These are phyloP conservation scores for Cyberlindnera suaveolens DNA, from an alignment of 805 yeast species.

Conservation along the genomic window DNA sequence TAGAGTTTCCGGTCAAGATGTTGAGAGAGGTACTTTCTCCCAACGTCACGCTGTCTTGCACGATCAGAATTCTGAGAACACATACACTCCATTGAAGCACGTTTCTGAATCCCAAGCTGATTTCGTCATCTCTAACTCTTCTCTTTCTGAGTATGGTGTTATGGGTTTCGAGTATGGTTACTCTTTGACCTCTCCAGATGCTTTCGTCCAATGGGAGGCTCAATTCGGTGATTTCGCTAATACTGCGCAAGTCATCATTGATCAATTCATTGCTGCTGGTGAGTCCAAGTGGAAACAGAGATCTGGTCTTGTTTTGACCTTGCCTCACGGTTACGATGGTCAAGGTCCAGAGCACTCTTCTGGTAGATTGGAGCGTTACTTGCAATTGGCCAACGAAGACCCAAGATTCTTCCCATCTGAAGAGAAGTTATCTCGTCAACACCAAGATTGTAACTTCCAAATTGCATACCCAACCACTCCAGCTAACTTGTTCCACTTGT, in stretches of 20 bases:
- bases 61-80: slow-evolving; percentile 82
- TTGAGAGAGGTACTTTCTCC: slow-evolving; percentile 99
- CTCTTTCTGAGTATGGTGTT: slow-evolving; percentile 97
- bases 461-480: slow-evolving; percentile 98
- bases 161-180: slow-evolving; percentile 99
- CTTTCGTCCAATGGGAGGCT: slow-evolving; percentile 98
- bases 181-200: slow-evolving; percentile 95
- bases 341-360: slow-evolving; percentile 99
- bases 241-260: slow-evolving; percentile 96
- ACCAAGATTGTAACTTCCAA: slow-evolving; percentile 98
- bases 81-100: slow-evolving; percentile 81
- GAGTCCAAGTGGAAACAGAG: slow-evolving; percentile 99
- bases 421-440: slow-evolving; percentile 90
- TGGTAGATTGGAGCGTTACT: slow-evolving; percentile 94
- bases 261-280: slow-evolving; percentile 94
- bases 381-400: slow-evolving; percentile 94
- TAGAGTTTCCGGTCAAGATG: slow-evolving; percentile 98
- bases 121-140: slow-evolving; percentile 86
- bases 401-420: slow-evolving; percentile 87
- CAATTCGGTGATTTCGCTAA: slow-evolving; percentile 99
- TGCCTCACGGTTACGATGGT: slow-evolving; percentile 99
- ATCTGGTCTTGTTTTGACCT: slow-evolving; percentile 88
- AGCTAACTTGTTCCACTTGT: slow-evolving; percentile 89
- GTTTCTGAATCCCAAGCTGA: slow-evolving; percentile 77
- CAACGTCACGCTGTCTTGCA: slow-evolving; percentile 98